These are phyloP conservation scores for Cylindrotheca fusiformis DNA, from an alignment of 108 stramenopile species.

Conservation along the genomic window DNA sequence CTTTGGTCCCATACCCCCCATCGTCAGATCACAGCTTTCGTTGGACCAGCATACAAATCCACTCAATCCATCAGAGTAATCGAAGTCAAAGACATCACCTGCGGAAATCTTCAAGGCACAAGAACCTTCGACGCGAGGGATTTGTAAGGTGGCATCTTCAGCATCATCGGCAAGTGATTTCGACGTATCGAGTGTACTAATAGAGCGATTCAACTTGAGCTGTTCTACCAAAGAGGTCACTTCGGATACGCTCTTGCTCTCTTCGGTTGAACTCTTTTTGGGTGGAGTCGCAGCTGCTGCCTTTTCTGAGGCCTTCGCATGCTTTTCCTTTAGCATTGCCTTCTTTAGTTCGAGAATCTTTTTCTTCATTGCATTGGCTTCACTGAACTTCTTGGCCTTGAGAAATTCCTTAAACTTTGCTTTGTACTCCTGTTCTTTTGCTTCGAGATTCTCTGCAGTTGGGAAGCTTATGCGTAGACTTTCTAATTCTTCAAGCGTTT, in stretches of 20 bases:
- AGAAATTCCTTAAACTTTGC: conserved; percentile 16
- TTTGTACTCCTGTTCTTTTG: conserved; percentile 26
- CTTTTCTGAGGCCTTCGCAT: conserved; percentile 6
- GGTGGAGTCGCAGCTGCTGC: background rate
- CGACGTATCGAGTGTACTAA: background rate
- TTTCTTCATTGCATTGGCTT: conserved; percentile 30
- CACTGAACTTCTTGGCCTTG: conserved; percentile 20
- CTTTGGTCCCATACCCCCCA: background rate
- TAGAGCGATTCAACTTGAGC: background rate
- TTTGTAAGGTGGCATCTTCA: conserved; percentile 6
- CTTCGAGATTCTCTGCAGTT: conserved; percentile 9
- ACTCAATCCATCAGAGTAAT: background rate
- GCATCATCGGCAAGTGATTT: background rate
- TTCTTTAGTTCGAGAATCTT: conserved; percentile 28
- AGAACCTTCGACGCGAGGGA: background rate
- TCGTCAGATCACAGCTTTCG: conserved; percentile 23
- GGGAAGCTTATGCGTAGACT: conserved; percentile 12
- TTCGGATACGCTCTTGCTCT: background rate
- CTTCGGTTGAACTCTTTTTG: background rate
- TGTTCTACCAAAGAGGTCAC: conserved; percentile 10
- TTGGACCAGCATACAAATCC: conserved; percentile 28
- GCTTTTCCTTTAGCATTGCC: conserved; percentile 26
- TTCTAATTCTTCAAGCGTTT: conserved; percentile 25
- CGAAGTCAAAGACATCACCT: background rate
- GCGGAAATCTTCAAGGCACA: conserved; percentile 13